A percentile compares a stretch with the other conserved stretches of the same genome.
Conservation (phyloP, 1,284 basidiomycete genomes). For the Rhodotorula sp. region DNA sequence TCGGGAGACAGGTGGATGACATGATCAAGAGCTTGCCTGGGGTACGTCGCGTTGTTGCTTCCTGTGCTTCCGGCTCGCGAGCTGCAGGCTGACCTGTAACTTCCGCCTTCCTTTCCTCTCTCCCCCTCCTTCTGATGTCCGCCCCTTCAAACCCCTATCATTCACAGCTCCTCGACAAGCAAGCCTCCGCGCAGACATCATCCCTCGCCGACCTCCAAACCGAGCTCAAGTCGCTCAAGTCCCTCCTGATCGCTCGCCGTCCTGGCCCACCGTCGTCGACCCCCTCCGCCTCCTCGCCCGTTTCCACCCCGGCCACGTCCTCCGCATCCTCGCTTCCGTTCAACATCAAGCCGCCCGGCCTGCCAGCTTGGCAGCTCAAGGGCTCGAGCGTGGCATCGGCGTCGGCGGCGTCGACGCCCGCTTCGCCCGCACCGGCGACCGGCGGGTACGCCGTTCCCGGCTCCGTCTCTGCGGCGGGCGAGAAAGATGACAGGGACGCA, state of each 20-base stretch:
- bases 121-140: too few relatives aligned
- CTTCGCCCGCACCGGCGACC: neutral
- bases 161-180: constrained; percentile 88
- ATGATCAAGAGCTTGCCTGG: constrained; percentile 89
- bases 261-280: constrained; percentile 50
- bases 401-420: neutral
- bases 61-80: neutral
- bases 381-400: neutral
- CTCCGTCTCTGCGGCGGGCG: neutral
- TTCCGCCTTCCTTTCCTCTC: neutral
- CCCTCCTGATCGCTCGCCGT: constrained; percentile 61
- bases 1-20: constrained; percentile 85
- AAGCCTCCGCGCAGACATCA: constrained; percentile 66
- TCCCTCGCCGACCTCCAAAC: constrained; percentile 83
- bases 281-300: neutral
- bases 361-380: constrained; percentile 81
- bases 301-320: neutral
- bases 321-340: constrained; percentile 5
- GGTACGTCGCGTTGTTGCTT: constrained; percentile 56
- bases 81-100: neutral
- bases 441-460: constrained; percentile 1
- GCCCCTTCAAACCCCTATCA: too few relatives aligned
- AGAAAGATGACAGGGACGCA: constrained; percentile 18
- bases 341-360: constrained; percentile 64
- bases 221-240: constrained; percentile 92